Conservation (phyloP, 768 basidiomycete genomes). For the Termitomyces sp. region DNA sequence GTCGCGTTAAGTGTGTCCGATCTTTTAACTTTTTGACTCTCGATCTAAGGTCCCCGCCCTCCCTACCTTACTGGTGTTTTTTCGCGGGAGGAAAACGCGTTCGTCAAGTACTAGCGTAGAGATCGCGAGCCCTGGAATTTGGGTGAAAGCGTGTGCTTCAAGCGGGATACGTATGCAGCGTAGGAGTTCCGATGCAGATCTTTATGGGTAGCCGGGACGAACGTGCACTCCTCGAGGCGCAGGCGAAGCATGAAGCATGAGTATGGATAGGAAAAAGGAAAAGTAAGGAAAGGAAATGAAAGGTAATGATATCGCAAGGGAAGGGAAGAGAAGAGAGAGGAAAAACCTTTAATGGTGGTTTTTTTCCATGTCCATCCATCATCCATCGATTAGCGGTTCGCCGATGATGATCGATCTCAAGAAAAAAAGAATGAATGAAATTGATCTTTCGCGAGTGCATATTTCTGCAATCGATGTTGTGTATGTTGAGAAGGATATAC, state of each 20-base stretch:
- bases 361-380: not conserved
- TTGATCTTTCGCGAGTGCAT: not conserved
- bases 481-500: not conserved
- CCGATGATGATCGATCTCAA: slow-evolving; percentile 2
- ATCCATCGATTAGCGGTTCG: not conserved
- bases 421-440: not conserved
- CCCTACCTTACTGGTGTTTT: not conserved
- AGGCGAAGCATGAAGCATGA: not conserved
- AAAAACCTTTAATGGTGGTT: not conserved
- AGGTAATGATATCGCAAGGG: too few species aligned
- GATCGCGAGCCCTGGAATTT: too few species aligned
- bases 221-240: slow-evolving; percentile 11
- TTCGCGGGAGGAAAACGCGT: not conserved
- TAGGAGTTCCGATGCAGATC: not conserved
- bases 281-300: not conserved
- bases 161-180: too few species aligned
- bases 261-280: not conserved
- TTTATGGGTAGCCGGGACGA: not conserved
- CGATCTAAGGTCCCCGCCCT: not conserved
- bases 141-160: too few species aligned
- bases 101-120: too few species aligned
- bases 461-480: not conserved
- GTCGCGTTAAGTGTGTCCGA: not conserved
- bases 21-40: slow-evolving; percentile 6
- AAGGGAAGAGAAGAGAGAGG: not conserved